Conservation (phyloP, 2,329 filamentous ascomycete species). For the Boeremia exigua region DNA sequence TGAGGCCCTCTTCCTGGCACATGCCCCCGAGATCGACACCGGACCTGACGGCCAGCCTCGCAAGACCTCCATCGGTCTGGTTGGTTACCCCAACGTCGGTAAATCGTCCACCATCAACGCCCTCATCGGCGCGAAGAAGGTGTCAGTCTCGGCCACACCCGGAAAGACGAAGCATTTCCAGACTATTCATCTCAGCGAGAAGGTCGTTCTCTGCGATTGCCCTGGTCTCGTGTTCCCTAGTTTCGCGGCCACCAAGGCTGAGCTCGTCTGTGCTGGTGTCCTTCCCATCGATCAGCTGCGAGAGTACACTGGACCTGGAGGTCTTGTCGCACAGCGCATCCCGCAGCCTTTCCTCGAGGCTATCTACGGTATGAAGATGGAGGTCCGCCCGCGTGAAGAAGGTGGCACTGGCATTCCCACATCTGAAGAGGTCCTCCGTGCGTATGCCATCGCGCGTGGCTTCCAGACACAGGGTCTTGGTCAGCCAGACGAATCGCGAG, state of each 20-base stretch:
- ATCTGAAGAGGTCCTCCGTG: constrained; percentile 80
- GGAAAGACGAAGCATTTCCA: constrained; percentile 99
- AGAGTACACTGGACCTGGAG: constrained; percentile 87
- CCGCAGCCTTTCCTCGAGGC: constrained; percentile 90
- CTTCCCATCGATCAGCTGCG: constrained; percentile 95
- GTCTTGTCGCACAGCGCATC: constrained; percentile 82
- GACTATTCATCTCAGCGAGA: constrained; percentile 90
- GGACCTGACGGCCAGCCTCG: constrained; percentile 57
- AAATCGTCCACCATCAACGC: constrained; percentile 99
- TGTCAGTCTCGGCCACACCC: constrained; percentile 94
- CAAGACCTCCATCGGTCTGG: constrained; percentile 89
- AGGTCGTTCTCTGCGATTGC: constrained; percentile 94
- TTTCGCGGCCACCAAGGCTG: constrained; percentile 94
- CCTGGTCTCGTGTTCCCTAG: constrained; percentile 98
- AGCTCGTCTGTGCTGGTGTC: constrained; percentile 93
- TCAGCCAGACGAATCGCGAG: constrained; percentile 90
- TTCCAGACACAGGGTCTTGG: constrained; percentile 90
- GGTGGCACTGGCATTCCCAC: constrained; percentile 89
- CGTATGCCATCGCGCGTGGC: constrained; percentile 87
- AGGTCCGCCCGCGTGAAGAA: constrained; percentile 81
- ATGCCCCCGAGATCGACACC: constrained; percentile 66
- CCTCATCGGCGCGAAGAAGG: constrained; percentile 97
- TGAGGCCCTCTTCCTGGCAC: constrained; percentile 82
- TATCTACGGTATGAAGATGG: constrained; percentile 90
- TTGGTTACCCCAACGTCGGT: constrained; percentile 98